Evolutionary conservation across 1,284 basidiomycete genomes (phyloP), one percentile per base, ranked within the genome.

Genomic region (Ceratobasidium papillatum): DNA sequence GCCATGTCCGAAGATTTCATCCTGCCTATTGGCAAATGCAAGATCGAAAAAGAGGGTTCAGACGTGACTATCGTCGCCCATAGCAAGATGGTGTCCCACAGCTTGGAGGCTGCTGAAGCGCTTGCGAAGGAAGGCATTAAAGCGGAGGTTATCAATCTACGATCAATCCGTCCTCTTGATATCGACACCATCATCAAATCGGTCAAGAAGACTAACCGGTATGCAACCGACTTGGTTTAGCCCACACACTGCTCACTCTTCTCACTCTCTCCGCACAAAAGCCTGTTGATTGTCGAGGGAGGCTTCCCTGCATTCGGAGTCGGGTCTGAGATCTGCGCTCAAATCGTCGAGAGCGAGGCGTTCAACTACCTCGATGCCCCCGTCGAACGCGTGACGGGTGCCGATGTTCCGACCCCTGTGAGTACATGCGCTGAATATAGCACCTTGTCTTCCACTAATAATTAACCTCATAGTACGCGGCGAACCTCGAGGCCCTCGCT

Each of bases 271-370:
- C 45, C 45, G 8, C 19, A 17, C 19, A 14, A 47, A 47, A 94
- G 93, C 78, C 88, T 99, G 76, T 87, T 99, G 76, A 95, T 94
- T 74, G 96, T 96, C 75, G 98, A 99, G 85, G 96, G 96, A 84
- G 98, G 98, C 71, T 99, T 98, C 94, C 98, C 98, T 61, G 92
- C 90, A 63, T 99, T 99, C 83, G 95, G 98, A 85, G 96, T 99
- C 74, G 97, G 97, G 78, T 96, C 94, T 80, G 98, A 99, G 85
- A 98, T 99, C 80, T 95, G 94, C 79, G 96, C 97, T 17, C 95
- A 97, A 84, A 93, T 98, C 80, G 87, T 96, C 77, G 97, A 99
- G 87, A 95, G 94, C 80, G 93, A 96, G 79, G 96, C 94, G 5
- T 98, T 96, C 81, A 95, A 98, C 85, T 97, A 94, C 86, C 91